phyloP scores from a whole-genome alignment of 345 rosid genomes.

The Pseudoturritis turrita region DNA sequence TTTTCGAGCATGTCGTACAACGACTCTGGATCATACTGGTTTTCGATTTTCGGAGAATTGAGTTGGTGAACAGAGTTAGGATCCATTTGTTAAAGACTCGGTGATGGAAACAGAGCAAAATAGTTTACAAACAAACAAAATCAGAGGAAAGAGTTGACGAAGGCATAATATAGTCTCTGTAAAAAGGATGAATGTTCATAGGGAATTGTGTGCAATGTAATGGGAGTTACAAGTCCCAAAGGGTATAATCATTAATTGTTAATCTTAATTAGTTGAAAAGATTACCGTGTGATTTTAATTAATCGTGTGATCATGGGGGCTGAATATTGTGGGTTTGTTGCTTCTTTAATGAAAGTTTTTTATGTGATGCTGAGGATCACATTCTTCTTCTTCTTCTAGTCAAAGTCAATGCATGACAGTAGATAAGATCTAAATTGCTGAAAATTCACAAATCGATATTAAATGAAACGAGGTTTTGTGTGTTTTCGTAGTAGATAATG shows the following conservation, averaged over 20 bases:
- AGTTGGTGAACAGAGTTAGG: not conserved
- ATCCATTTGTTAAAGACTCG: slow-evolving; percentile 3
- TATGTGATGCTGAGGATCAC: not conserved
- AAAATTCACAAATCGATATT: not conserved
- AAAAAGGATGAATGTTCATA: not conserved
- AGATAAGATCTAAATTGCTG: not conserved
- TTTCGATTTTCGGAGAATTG: not conserved
- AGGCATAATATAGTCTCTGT: not conserved
- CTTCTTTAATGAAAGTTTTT: not conserved
- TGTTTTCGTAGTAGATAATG: not conserved
- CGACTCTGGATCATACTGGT: slow-evolving; percentile 13
- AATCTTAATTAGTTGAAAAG: not conserved
- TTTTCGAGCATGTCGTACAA: slow-evolving; percentile 10
- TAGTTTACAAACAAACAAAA: not conserved
- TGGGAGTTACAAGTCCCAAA: slow-evolving; percentile 28
- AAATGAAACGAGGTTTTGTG: not conserved
- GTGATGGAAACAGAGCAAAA: not conserved
- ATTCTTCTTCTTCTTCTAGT: not conserved
- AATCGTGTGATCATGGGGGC: slow-evolving; percentile 26
- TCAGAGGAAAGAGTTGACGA: not conserved
- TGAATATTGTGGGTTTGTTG: slow-evolving; percentile 14
- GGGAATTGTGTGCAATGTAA: slow-evolving; percentile 26
- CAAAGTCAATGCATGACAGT: slow-evolving; percentile 32
- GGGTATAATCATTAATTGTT: slow-evolving; percentile 15
- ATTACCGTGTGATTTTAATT: slow-evolving; percentile 6